A percentile compares a stretch with the other conserved stretches of the same genome.
These are phyloP conservation scores for Asclepias syriaca DNA, from an alignment of 257 asterid genomes.

Conservation along the genomic window DNA sequence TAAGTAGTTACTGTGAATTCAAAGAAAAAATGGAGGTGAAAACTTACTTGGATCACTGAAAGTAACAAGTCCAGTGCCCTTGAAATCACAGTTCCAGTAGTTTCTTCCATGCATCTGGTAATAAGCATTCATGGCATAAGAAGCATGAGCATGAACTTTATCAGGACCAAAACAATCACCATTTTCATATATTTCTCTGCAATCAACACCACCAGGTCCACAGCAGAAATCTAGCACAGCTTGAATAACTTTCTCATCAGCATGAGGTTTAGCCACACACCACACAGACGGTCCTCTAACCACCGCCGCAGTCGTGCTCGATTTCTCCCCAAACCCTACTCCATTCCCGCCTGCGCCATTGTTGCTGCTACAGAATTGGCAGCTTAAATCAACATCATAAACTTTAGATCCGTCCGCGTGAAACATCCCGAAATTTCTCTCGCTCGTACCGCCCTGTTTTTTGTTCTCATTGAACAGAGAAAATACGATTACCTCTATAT, in stretches of 20 bases:
- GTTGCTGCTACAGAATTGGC: background rate
- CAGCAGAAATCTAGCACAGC: conserved; percentile 32
- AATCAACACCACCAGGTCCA: conserved; percentile 13
- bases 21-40: background rate
- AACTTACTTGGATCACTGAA: conserved; percentile 34
- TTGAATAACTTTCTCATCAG: conserved; percentile 20
- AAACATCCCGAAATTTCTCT: conserved; percentile 77
- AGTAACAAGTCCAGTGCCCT: conserved; percentile 22
- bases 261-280: conserved; percentile 32
- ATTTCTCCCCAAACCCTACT: conserved; percentile 7
- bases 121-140: conserved; percentile 38
- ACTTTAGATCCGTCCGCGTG: conserved; percentile 71
- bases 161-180: conserved; percentile 31
- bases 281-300: conserved; percentile 16
- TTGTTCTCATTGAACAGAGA: conserved; percentile 67
- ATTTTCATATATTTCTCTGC: conserved; percentile 25
- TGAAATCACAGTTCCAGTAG: conserved; percentile 40
- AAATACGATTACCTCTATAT: conserved; percentile 57
- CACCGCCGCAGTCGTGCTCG: no score
- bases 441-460: conserved; percentile 75
- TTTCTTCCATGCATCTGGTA: conserved; percentile 32
- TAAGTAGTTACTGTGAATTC: no score
- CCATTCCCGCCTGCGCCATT: background rate
- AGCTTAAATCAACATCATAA: conserved; percentile 55
- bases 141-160: conserved; percentile 26